phyloP scores from a whole-genome alignment of 768 basidiomycete species.

The Xerocomus spinulosus region DNA sequence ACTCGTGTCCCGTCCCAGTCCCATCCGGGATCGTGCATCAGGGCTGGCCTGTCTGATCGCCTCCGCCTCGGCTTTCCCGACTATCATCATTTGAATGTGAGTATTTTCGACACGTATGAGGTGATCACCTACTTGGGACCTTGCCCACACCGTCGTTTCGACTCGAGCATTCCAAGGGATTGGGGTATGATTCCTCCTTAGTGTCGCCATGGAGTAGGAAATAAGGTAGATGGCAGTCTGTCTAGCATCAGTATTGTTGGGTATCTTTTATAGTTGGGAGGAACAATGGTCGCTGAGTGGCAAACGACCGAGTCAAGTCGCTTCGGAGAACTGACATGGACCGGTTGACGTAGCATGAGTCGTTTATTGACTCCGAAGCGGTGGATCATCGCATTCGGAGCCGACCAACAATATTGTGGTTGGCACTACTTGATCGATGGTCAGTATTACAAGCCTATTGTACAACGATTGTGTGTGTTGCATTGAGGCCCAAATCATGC shows the following conservation, averaged over 20 bases:
- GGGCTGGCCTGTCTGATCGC: constrained; percentile 8
- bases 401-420: too few relatives aligned
- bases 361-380: too few relatives aligned
- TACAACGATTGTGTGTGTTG: too few relatives aligned
- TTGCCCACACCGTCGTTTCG: constrained; percentile 7
- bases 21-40: constrained; percentile 19
- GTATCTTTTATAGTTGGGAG: too few relatives aligned
- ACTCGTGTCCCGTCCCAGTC: constrained; percentile 22
- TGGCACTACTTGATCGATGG: too few relatives aligned
- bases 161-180: constrained; percentile 5
- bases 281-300: too few relatives aligned
- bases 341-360: too few relatives aligned
- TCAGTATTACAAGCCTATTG: too few relatives aligned
- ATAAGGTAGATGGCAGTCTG: background rate
- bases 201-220: constrained; percentile 18
- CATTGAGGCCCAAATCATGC: too few relatives aligned
- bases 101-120: background rate
- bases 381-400: too few relatives aligned
- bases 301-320: too few relatives aligned
- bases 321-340: too few relatives aligned
- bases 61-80: constrained; percentile 11
- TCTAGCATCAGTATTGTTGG: background rate
- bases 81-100: constrained; percentile 6
- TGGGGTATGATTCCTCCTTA: constrained; percentile 12
- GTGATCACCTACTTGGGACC: constrained; percentile 9